Base-by-base conservation (phyloP, 768 basidiomycete species). In the Mycena haematopus region DNA sequence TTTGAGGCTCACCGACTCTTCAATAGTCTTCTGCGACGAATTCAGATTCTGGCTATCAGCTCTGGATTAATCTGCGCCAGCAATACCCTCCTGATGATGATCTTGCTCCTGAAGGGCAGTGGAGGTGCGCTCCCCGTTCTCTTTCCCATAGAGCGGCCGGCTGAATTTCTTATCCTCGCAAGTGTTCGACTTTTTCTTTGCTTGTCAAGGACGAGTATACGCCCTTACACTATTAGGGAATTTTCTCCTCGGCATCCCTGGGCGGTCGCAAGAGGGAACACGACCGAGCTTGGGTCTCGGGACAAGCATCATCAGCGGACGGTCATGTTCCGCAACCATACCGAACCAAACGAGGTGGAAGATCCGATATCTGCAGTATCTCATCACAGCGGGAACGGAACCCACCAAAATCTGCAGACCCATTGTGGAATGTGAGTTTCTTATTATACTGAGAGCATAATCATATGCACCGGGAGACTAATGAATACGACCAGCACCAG, bases 151-250 rank as follows among this genome's bases (percentile, higher is more conserved):
- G 36, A 11, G 8, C 14, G 9, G 14, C 36, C 13, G 36, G 13
- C 36, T 36, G 14, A 2, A 9, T 36, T 6, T 25, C 19, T n/a
- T 27, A 6, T 25, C 38, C 15, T 24, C 42, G 3, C 17, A 51
- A 53, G 36, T 7, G 14, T 36, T 36, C 59, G 24, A 24, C n/a
- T 52, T 60, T 40, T 47, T 60, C 29, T 60, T 52, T 27, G 21
- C 31, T 19, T 46, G 25, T 44, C 59, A 60, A n/a, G 59, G 59
- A 19, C 59, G 59, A 3, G 42, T 54, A 19, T 60, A 60, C 52
- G 38, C 59, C 11, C 52, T 60, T 25, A 53, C 59, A 4, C 19
- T 60, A 11, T 40, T 60, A 2, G 59, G 38, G 14, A 60, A 60
- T 52, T 60, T 60, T 51, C 42, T 60, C 22, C 11, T 60, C 14